Evolutionary conservation across 129 eudicot species (phyloP).

Genomic region (Escallonia rubra): DNA sequence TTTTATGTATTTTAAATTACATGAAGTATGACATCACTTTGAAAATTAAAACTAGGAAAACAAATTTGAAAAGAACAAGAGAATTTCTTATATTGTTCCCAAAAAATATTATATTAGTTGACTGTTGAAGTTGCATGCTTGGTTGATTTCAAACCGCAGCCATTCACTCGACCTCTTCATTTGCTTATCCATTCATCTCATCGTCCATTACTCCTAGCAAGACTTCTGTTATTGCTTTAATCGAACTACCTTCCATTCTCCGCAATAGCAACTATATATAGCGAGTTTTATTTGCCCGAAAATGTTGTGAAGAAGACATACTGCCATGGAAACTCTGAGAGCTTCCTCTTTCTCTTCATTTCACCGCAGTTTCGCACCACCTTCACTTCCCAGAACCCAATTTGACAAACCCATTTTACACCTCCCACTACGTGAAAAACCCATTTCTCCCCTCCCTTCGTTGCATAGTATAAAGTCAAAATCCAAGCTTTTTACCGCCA

Average conservation of each 20-base stretch:
- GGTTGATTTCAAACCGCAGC: conserved; percentile 10
- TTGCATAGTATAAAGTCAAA: conserved; percentile 14
- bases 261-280: no score
- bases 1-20: not conserved
- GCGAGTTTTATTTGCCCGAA: not conserved
- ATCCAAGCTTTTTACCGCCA: conserved; percentile 31
- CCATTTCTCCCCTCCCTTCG: conserved; percentile 16
- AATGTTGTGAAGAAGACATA: not conserved
- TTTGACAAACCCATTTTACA: conserved; percentile 23
- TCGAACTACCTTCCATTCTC: no score
- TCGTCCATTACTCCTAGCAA: not conserved
- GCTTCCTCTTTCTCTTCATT: conserved; percentile 32
- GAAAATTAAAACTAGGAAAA: no score
- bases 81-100: no score
- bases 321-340: conserved; percentile 53
- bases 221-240: no score
- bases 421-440: conserved; percentile 12
- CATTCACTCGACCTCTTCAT: not conserved
- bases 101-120: not conserved
- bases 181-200: not conserved
- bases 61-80: no score
- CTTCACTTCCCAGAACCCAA: conserved; percentile 10
- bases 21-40: not conserved
- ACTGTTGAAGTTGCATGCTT: not conserved
- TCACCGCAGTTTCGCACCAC: conserved; percentile 7